These are phyloP conservation scores for Jamesozyma gamospora DNA, from an alignment of 805 yeast species.

Conservation along the genomic window DNA sequence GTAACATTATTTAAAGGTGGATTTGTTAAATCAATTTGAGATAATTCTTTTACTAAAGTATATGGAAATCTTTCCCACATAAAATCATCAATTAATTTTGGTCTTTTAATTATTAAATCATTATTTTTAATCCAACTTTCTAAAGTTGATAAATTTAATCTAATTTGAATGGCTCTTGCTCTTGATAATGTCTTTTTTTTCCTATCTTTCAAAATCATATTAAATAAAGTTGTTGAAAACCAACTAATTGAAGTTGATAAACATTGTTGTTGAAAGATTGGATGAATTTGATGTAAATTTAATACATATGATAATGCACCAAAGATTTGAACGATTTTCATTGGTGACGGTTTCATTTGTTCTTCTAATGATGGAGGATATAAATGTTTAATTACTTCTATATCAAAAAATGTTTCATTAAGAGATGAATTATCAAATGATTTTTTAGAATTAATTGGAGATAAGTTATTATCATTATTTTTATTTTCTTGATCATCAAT, in stretches of 20 bases:
- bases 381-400: slow-evolving; percentile 63
- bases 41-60: slow-evolving; percentile 27
- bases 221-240: slow-evolving; percentile 64
- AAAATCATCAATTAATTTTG: slow-evolving; percentile 30
- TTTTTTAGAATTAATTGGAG: not conserved
- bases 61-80: slow-evolving; percentile 33
- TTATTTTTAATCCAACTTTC: slow-evolving; percentile 84
- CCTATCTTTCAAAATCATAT: slow-evolving; percentile 55
- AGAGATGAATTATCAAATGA: slow-evolving; percentile 9
- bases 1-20: slow-evolving; percentile 20
- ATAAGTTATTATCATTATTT: slow-evolving; percentile 4
- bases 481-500: slow-evolving; percentile 3
- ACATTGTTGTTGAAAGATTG: slow-evolving; percentile 67
- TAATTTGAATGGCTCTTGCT: slow-evolving; percentile 77
- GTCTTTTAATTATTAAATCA: slow-evolving; percentile 22
- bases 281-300: slow-evolving; percentile 71
- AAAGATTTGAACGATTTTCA: slow-evolving; percentile 71
- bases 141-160: slow-evolving; percentile 73
- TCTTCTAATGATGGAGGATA: slow-evolving; percentile 78
- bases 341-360: slow-evolving; percentile 82
- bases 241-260: slow-evolving; percentile 70
- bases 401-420: slow-evolving; percentile 40
- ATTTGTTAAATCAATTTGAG: slow-evolving; percentile 18
- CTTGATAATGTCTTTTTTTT: slow-evolving; percentile 56
- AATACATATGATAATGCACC: slow-evolving; percentile 83